Base-by-base conservation (phyloP, 2,329 filamentous ascomycete species). In the Diplodia scrobiculata region DNA sequence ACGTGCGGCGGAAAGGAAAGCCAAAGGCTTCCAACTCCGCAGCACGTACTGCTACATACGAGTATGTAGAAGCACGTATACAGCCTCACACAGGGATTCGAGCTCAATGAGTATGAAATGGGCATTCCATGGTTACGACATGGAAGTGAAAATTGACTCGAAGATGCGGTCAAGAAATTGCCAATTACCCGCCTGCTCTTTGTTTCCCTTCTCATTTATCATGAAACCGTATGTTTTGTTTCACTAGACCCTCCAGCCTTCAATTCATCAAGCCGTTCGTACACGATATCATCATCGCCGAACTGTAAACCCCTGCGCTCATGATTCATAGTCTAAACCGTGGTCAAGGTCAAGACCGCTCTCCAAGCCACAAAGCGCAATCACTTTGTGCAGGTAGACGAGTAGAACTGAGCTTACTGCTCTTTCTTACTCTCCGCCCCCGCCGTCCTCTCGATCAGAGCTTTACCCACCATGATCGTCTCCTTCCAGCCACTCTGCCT, bases 401-500 rank as follows among this genome's bases (percentile, higher is more conserved):
- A 53, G 7, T 34, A 9, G 13, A 11, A 21, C 14, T 9, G 2
- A 29, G 1, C 21, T 53, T 25, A 69, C 66, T 66, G 63, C 19
- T 65, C 64, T 72, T 80, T 80, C 71, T 79, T 80, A 38, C 67
- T 69, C 71, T 78, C 76, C n/a, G 68, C 65, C 29, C n/a, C 67
- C 68, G 71, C 72, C 58, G 75, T 77, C 66, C 66, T 69, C 64
- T 82, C 79, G 73, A 87, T 86, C 67, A 85, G 74, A 5, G 76
- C 76, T 67, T 76, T 79, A 25, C 84, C 85, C 21, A 84, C 79
- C 66, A 81, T 76, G 6, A 79, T 80, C n/a, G 79, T 81, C 72
- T 85, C 83, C 55, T 75, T 76, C 78, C 82, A 83, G 9, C 80
- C 79, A 68, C 75, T 76, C 71, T 84, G 82, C 36, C 81, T 74